A percentile compares a stretch with the other conserved stretches of the same genome.
Conservation (phyloP, 345 rosid genomes). For the Gossypium herbaceum region DNA sequence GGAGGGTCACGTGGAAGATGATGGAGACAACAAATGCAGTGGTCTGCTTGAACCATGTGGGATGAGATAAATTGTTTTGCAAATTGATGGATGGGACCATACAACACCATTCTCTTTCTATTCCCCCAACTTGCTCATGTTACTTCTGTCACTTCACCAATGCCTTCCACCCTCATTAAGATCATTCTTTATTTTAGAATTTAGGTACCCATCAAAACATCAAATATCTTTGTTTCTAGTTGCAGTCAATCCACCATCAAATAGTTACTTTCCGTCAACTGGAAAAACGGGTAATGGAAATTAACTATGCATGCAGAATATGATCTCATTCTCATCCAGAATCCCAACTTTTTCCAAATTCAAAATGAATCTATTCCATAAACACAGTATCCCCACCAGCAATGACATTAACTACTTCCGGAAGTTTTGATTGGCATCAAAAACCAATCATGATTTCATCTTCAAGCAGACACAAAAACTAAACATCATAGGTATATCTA, state of each 20-base stretch:
- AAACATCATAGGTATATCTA: neutral
- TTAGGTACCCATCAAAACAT: too few relatives aligned
- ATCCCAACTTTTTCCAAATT: too few relatives aligned
- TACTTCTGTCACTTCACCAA: neutral
- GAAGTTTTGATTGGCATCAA: neutral
- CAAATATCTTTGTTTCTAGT: too few relatives aligned
- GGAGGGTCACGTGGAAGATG: slow-evolving; percentile 11
- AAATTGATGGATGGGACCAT: neutral
- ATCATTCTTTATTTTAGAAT: too few relatives aligned
- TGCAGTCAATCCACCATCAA: too few relatives aligned
- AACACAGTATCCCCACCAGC: too few relatives aligned
- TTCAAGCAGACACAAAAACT: neutral
- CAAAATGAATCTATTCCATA: too few relatives aligned
- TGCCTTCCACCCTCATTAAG: neutral
- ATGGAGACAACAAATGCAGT: neutral
- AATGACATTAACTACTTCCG: too few relatives aligned
- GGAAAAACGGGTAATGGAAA: too few relatives aligned
- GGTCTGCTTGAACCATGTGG: neutral
- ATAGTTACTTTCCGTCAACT: too few relatives aligned
- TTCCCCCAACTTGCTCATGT: neutral
- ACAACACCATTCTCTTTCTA: neutral
- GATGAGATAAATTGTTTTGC: neutral
- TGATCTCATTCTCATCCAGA: too few relatives aligned
- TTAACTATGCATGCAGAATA: too few relatives aligned
- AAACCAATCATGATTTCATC: neutral